Base-by-base conservation (phyloP, 768 basidiomycete species). In the Mycena vulgaris region DNA sequence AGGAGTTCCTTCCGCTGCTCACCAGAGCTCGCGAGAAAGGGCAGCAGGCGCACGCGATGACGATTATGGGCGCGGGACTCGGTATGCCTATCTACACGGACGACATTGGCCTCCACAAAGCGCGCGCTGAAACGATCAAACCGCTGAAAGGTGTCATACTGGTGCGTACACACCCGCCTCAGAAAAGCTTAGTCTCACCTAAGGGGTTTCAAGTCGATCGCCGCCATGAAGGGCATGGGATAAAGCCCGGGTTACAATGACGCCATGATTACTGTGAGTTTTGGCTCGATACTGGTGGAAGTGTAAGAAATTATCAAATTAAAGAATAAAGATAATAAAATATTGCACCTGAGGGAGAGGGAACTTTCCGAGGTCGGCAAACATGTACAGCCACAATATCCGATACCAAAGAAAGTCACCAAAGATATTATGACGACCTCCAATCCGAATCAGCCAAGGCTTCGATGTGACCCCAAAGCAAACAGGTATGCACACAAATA, bases 1-100 rank as follows among this genome's bases (percentile, higher is more conserved):
- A 79, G 42, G 82, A 81, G 45, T 69, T 83, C 7, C 60, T 81
- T 23, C 82, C 82, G 13, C 66, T 79, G 6, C 74, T 83, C 17
- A 63, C 58, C 40, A 78, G 74, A 35, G 80, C 82, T 27, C 76
- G 69, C 37, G 78, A 79, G 17, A 74, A 74, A 13, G 79, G 79
- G 13, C 65, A 71, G 25, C 42, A 39, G 6, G 59, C 70, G n/a
- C 66, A 59, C 21, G 65, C 66, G 39, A 51, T 71, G 57, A 71
- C 57, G 8, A 66, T 71, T n/a, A 42, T 67, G n/a, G 70, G 57
- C 19, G 65, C 70, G 1, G 59, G 57, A 11, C 61, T 53, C 23
- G 61, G 68, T 35, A 37, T 33, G 16, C 39, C 60, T n/a, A 66
- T 70, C 3, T 56, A 37, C 30, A 70, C 49, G 30, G 63, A 70